Conservation (phyloP, 129 eudicot species). For the sunflower (Helianthus annuus) region HanXRQr2.0-SUNRISE NC_035441.2:124823111-124823610, state of each 20-base stretch:
- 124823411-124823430: constrained; percentile 73
- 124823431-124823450: constrained; percentile 69
- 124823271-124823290: constrained; percentile 7
- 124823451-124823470: constrained; percentile 81
- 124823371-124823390: constrained; percentile 19
- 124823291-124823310: background rate
- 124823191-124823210: constrained; percentile 99
- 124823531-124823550: constrained; percentile 65
- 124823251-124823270: constrained; percentile 46
- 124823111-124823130: constrained; percentile 96
- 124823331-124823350: no score
- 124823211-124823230: constrained; percentile 66
- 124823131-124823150: constrained; percentile 79
- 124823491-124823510: constrained; percentile 72
- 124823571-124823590: background rate
- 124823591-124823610: background rate
- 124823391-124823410: constrained; percentile 86
- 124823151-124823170: constrained; percentile 84
- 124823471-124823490: constrained; percentile 89
- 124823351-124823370: constrained; percentile 1
- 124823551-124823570: background rate
- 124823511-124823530: constrained; percentile 40
- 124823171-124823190: constrained; percentile 86
- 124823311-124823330: no score
- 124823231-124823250: constrained; percentile 98